Base-by-base conservation (phyloP, 495 filamentous ascomycete species). In the Penicillium atrosanguineum region DNA sequence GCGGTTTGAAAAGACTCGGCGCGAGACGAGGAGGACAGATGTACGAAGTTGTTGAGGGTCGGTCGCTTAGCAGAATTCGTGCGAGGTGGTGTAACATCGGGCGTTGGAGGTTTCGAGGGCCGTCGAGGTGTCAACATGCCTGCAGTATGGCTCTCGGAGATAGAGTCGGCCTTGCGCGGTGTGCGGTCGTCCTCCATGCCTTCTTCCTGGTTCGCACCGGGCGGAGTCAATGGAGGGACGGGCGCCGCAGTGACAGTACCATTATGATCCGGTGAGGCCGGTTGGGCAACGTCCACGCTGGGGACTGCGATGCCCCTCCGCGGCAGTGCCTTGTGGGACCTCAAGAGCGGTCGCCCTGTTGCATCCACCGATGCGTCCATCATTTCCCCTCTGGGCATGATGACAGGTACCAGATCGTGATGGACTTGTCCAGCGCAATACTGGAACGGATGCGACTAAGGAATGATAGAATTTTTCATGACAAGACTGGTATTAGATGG, bases 1-100 rank as follows among this genome's bases (percentile, higher is more conserved):
- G 88, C 88, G 0, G 88, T 92, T 52, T 75, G 83, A 59, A 90
- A 92, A 4, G 88, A 91, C 26, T 90, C 85, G 19, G 83, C 76
- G 16, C 84, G 81, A 40, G 86, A 77, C 4, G 77, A 78, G 14
- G 63, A 68, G 6, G 75, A 72, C 6, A 65, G 55, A 39, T 71
- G 62, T 11, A 64, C 60, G 20, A 65, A 60, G 11, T 66, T 62
- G 39, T 57, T 62, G 21, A 70, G 53, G 7, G 78, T 77, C 14
- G 74, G 74, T 36, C 78, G 63, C 47, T 71, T 81, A 11, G 70
- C 67, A 9, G 70, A 64, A 18, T 70, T 62, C 49, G 69, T 73
- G 46, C 78, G 79, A 36, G 88, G 87, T 50, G 87, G 87, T 18
- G 87, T 89, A 21, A 83, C 79, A 63, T 91, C 87, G 6, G 87